Base-by-base conservation (phyloP, 495 filamentous ascomycete species). In the Bathelium albidoporum region DNA sequence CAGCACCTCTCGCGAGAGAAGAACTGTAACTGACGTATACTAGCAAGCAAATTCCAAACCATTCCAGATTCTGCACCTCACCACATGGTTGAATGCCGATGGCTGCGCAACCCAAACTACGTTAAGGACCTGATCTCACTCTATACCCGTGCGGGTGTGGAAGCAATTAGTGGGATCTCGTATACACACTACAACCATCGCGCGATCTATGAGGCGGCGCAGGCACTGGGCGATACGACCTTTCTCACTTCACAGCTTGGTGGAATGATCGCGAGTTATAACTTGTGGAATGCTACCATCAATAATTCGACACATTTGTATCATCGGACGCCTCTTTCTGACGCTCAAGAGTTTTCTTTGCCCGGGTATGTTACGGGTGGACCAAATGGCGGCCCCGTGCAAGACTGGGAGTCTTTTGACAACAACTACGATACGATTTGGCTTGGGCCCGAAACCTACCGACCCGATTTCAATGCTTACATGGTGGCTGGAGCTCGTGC, bases 161-260 rank as follows among this genome's bases (percentile, higher is more conserved):
- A 79, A 61, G 61, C 76, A 1, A 66, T 74, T 5, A 71, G 71
- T 31, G 60, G 63, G 10, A 66, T 70, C n/a, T 66, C 68, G 1
- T 80, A 77, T 45, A 80, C 77, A 0, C 75, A 79, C 39, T 80
- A 74, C 73, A 76, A 77, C 39, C 69, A 78, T 20, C 74, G 74
- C 43, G 76, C 75, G 0, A 64, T 70, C 44, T 74, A 71, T 32
- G 72, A 76, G 45, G 70, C 74, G 14, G 69, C 77, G 32, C 73
- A 75, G 64, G 71, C 74, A 16, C 76, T 72, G 55, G 77, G 76
- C 10, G 75, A 80, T 59, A 65, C 65, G 18, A 63, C 68, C 18
- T 80, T 74, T 60, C 63, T 78, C 5, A 62, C 68, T 0, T 62
- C 66, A 12, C 76, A 80, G 62, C 69, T 80, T 16, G 60, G 74